Base-by-base conservation (phyloP, 2,329 filamentous ascomycete species). In the Dactylellina drechsleri region DNA sequence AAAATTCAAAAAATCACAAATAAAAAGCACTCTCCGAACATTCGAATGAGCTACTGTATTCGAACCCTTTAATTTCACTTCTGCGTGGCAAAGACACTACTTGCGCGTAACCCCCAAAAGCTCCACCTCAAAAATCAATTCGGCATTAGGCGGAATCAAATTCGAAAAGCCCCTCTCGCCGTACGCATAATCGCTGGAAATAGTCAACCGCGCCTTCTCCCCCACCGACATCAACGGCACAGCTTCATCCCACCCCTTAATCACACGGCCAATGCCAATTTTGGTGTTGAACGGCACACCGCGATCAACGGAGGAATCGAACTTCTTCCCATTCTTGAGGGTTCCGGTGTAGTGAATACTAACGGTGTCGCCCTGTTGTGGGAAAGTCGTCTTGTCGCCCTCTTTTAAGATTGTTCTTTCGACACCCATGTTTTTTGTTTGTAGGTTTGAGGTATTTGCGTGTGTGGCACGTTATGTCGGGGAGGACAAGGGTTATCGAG, bases 301-400 rank as follows among this genome's bases (percentile, higher is more conserved):
- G 66, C 92, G 88, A 76, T 89, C 89, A 77, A 90, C 86, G 16
- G 94, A 97, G 76, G 89, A 91, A 84, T 98, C 95, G 84, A 99
- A 98, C 83, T 92, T 81, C 26, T 82, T 83, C 80, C 93, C 93
- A 86, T 91, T 88, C 83, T 90, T 91, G 77, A 98, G 86, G 84
- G 85, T 97, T 80, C 95, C 95, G 49, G 91, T 95, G 86, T 98
- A 98, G 84, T 95, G 88, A 81, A 98, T 96, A 80, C 87, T 88
- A 80, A 98, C 92, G 26, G 84, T 87, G 82, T 97, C 89, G 78
- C 92, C 91, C 15, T 81, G 80, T 78, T 83, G 81, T 70, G 94
- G 91, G 77, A 83, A 84, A 68, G 86, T 85, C 70, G 84, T 86
- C 80, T 94, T 93, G 77, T 86, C 82, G 41, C 83, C 80, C 79